These are phyloP conservation scores for Castanea mollissima DNA, from an alignment of 306 rosid species.

Conservation along the genomic window DNA sequence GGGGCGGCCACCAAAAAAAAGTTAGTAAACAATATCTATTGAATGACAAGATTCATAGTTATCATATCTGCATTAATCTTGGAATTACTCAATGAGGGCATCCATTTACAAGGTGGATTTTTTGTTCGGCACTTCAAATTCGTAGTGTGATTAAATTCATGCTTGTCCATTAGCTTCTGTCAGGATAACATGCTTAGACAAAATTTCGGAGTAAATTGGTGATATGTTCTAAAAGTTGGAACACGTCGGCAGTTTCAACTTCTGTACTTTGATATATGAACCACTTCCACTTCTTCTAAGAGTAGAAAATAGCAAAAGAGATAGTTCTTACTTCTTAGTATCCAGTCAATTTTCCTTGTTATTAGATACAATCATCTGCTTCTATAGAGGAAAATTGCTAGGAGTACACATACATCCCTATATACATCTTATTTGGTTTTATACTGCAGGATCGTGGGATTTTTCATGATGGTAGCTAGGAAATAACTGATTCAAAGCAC, in stretches of 20 bases:
- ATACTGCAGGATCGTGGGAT: slow-evolving; percentile 82
- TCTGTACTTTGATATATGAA: no score
- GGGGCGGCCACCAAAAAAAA: no score
- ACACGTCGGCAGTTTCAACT: no score
- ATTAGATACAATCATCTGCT: background rate
- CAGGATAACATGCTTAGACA: no score
- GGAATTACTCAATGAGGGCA: background rate
- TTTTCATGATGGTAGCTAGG: slow-evolving; percentile 91
- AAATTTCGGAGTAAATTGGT: no score
- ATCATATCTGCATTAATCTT: background rate
- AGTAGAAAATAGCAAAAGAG: background rate
- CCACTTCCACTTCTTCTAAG: no score
- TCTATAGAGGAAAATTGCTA: slow-evolving; percentile 13
- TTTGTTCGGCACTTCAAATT: no score
- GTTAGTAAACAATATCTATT: background rate
- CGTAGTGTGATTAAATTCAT: no score
- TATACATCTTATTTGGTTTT: slow-evolving; percentile 23
- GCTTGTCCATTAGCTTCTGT: no score
- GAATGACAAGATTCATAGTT: background rate
- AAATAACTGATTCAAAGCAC: slow-evolving; percentile 52
- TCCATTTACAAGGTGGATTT: background rate
- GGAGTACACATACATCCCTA: slow-evolving; percentile 4
- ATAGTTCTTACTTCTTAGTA: background rate
- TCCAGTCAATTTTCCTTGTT: background rate
- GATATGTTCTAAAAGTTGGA: no score